phyloP scores from a whole-genome alignment of 306 rosid genomes.

The Fragaria ananassa region DNA sequence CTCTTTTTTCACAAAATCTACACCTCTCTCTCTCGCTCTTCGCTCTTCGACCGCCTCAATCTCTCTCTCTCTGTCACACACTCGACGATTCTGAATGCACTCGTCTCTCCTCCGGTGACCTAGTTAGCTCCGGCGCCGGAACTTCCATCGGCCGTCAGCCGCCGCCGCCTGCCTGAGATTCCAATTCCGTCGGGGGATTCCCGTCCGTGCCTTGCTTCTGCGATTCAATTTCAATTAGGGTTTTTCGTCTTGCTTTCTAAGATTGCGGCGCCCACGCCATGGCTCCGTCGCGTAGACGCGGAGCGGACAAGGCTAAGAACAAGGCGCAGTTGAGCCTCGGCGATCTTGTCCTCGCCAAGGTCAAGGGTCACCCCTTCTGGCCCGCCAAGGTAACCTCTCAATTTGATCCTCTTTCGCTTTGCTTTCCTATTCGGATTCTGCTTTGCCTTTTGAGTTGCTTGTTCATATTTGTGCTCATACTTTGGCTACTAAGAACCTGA shows the following conservation, averaged over 20 bases:
- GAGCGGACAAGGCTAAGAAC: conserved; percentile 64
- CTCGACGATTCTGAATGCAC: conserved; percentile 37
- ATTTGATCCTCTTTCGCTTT: conserved; percentile 11
- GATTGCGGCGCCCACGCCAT: conserved; percentile 48
- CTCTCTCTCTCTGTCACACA: conserved; percentile 25
- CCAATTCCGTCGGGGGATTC: conserved; percentile 42
- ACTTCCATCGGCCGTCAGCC: conserved; percentile 27
- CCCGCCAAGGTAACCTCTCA: conserved; percentile 76
- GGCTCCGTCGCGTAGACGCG: conserved; percentile 98
- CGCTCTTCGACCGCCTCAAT: conserved; percentile 46
- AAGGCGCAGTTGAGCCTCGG: conserved; percentile 73
- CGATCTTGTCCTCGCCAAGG: conserved; percentile 99
- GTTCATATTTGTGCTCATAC: neutral
- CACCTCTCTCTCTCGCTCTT: conserved; percentile 18
- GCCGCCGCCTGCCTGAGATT: conserved; percentile 28
- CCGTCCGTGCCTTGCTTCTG: neutral
- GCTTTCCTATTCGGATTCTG: conserved; percentile 7
- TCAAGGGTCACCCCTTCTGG: conserved; percentile 97
- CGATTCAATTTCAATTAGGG: conserved; percentile 17
- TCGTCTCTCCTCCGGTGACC: conserved; percentile 29
- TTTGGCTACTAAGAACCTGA: neutral
- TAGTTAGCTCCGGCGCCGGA: conserved; percentile 47
- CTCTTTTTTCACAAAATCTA: conserved; percentile 37
- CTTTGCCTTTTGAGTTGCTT: neutral
- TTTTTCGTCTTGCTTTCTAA: conserved; percentile 21